Percentiles rank a stretch among this genome's conserved stretches.
Evolutionary conservation across 2,329 filamentous ascomycete species (phyloP).

Genomic region (Colletotrichum limetticola): DNA sequence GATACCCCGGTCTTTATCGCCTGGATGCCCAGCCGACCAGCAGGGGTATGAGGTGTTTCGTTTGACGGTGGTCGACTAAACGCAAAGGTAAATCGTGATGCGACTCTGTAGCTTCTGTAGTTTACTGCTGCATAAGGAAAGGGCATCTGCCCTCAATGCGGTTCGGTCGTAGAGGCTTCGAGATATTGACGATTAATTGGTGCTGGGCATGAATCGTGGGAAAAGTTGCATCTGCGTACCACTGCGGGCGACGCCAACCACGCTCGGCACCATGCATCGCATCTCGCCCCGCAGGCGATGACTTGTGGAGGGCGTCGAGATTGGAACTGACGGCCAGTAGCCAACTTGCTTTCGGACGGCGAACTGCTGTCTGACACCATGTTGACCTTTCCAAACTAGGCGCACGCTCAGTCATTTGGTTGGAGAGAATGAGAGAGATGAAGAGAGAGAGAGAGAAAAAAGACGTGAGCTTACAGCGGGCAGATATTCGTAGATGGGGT

Average conservation of each 20-base stretch:
- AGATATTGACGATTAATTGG: neutral
- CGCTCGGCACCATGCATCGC: conserved; percentile 6
- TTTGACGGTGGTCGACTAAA: conserved; percentile 10
- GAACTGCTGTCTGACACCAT: neutral
- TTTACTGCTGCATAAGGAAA: conserved; percentile 12
- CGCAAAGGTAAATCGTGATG: conserved; percentile 19
- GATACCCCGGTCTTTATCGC: conserved; percentile 20
- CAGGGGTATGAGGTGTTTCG: conserved; percentile 27
- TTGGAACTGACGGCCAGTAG: neutral
- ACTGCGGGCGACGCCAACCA: neutral
- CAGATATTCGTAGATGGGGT: neutral
- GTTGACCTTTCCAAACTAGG: neutral
- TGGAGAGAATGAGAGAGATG: no score
- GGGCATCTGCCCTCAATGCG: conserved; percentile 10
- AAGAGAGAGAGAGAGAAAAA: neutral
- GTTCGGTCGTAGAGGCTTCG: neutral
- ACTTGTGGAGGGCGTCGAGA: neutral
- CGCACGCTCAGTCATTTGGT: neutral
- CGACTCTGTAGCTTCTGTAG: conserved; percentile 15
- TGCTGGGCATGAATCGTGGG: neutral
- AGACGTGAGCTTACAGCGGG: neutral
- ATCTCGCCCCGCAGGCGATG: neutral
- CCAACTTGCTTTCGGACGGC: neutral
- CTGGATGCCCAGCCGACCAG: conserved; percentile 4
- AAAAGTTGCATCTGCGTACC: neutral